Evolutionary conservation across 257 asterid genomes (phyloP), one percentile per base, ranked within the genome.

Genomic region (Ligustrum vulgare): DNA sequence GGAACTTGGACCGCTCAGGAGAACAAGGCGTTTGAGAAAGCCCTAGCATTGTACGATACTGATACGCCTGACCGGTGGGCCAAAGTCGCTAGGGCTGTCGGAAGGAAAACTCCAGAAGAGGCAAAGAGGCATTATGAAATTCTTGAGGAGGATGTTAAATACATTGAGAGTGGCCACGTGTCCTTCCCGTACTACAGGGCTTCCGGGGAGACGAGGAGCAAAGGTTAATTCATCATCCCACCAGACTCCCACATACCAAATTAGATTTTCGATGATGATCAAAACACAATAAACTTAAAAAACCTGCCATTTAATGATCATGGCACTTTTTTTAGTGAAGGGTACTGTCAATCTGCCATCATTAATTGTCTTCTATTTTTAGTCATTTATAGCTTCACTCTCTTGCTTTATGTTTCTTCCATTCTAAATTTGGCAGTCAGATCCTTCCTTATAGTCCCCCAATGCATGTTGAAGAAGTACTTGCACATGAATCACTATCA

Each of bases 21-120:
- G 47, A 84, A 86, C 83, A 80, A 86, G 69, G 83, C 74, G 12
- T 86, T 86, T 35, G 88, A 84, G 74, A 78, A 75, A 12, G 90
- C 88, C 0, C 39, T 86, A 13, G 86, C 88, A 0, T 43, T 8
- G 72, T 84, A 72, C 58, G 81, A 62, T 70, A 77, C 36, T 36
- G 85, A 86, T 28, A 70, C 86, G 1, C 86, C 90, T 3, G 81
- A 81, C 63, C 71, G 86, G 0, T 84, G 86, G 86, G 80, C 69
- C 33, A 86, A 82, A 64, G 78, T 86, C 2, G 86, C 90, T 11
- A 25, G 81, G 28, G 78, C 66, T 0, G 90, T 84, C 2, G 70
- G 71, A 0, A 86, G 88, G 10, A 86, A 86, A 23, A 54, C 86
- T 0, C 79, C 79, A 0, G 86, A 86, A 64, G 90, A 86, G 22